Evolutionary conservation across 257 asterid species (phyloP).

Genomic region (Salvia miltiorrhiza): DNA sequence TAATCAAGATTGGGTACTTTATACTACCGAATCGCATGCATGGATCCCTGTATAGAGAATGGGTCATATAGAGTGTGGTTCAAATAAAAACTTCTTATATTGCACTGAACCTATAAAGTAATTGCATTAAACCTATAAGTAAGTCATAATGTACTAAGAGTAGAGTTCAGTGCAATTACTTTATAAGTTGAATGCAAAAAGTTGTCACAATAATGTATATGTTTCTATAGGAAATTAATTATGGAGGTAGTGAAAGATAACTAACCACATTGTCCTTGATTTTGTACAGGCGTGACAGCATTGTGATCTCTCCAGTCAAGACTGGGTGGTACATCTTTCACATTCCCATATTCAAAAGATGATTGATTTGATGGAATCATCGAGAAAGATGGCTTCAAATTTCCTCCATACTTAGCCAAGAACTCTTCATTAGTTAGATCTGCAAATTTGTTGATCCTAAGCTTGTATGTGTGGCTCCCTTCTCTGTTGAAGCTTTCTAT

Average conservation of each 20-base stretch:
- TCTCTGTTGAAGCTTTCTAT: conserved; percentile 32
- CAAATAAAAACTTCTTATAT: no score
- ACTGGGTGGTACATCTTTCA: conserved; percentile 1
- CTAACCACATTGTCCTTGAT: conserved; percentile 29
- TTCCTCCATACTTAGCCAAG: conserved; percentile 16
- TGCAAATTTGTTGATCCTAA: conserved; percentile 36
- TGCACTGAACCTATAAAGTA: no score
- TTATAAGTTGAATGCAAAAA: no score
- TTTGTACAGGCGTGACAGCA: conserved; percentile 28
- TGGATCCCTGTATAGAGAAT: no score
- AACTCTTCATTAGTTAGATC: conserved; percentile 42
- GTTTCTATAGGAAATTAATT: no score
- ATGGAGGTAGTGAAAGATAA: neutral
- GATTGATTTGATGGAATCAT: neutral
- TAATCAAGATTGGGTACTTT: no score
- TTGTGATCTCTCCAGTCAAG: conserved; percentile 27
- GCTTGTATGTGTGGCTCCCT: conserved; percentile 26
- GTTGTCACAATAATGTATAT: no score
- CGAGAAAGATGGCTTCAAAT: neutral
- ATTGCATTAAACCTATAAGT: no score
- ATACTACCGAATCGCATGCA: no score
- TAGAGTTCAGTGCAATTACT: no score
- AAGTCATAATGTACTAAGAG: no score
- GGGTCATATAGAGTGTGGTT: no score
- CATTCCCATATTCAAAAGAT: conserved; percentile 9